Evolutionary conservation across 2,329 filamentous ascomycete genomes (phyloP).

Genomic region (Penicillium sp.): DNA sequence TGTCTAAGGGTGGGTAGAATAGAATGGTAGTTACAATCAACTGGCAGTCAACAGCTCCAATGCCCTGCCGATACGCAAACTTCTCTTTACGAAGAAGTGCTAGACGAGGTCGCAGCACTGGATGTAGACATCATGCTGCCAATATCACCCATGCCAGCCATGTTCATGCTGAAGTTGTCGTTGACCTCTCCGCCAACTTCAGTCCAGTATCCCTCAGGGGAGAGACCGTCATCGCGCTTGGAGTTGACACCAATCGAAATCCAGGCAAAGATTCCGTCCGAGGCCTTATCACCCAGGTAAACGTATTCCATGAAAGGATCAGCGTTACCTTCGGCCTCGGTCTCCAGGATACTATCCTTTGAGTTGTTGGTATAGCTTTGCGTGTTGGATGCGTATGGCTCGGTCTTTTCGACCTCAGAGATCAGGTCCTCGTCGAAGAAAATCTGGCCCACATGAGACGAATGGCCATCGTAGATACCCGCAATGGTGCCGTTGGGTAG

Average conservation of each 20-base stretch:
- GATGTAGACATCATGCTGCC: too few relatives aligned
- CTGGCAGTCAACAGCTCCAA: too few relatives aligned
- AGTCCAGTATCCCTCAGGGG: conserved; percentile 36
- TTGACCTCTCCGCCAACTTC: conserved; percentile 40
- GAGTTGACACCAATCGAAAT: conserved; percentile 57
- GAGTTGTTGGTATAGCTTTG: conserved; percentile 55
- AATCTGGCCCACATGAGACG: conserved; percentile 66
- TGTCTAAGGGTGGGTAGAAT: too few relatives aligned
- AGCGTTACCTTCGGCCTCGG: conserved; percentile 53
- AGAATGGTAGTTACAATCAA: too few relatives aligned
- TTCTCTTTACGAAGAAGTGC: too few relatives aligned
- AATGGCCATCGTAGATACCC: conserved; percentile 46
- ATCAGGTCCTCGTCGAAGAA: conserved; percentile 68
- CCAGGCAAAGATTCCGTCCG: conserved; percentile 60
- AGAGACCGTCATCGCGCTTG: conserved; percentile 33
- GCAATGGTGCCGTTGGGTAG: conserved; percentile 57
- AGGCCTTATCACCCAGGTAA: conserved; percentile 56
- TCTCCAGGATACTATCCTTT: conserved; percentile 55
- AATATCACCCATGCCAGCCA: conserved; percentile 21
- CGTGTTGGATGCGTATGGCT: conserved; percentile 55
- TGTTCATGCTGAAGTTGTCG: conserved; percentile 21
- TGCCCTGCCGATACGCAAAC: too few relatives aligned
- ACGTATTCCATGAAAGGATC: conserved; percentile 65
- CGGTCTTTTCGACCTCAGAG: conserved; percentile 51
- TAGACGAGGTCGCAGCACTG: too few relatives aligned